A percentile compares a stretch with the other conserved stretches of the same genome.
Conservation (phyloP, 2,329 filamentous ascomycete species). For the Beauveria sp. region DNA sequence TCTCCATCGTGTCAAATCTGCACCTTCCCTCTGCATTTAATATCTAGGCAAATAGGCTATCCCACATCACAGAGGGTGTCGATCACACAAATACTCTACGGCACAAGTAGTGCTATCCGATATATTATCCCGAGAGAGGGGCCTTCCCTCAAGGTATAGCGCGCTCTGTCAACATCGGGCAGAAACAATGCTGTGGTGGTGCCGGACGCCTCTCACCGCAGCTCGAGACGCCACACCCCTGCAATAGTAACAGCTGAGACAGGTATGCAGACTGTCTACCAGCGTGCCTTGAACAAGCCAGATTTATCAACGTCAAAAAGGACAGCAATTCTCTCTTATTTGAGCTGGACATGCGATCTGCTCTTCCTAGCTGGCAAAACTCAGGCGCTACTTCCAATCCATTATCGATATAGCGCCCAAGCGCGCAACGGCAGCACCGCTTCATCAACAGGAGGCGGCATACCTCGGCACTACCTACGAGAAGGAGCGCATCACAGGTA, state of each 20-base stretch:
- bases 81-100: background rate
- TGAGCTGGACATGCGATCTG: background rate
- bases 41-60: background rate
- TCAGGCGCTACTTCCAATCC: background rate
- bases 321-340: background rate
- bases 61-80: background rate
- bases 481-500: conserved; percentile 1
- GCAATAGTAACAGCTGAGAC: conserved; percentile 5
- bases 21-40: background rate
- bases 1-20: background rate
- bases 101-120: background rate
- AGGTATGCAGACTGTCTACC: background rate
- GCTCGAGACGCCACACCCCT: conserved; percentile 8
- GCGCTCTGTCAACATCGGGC: background rate
- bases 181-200: background rate
- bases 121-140: too few relatives aligned
- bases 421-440: background rate
- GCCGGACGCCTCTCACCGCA: background rate
- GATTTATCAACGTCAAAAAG: background rate
- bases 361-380: background rate
- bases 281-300: background rate
- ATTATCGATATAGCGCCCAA: background rate
- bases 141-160: background rate
- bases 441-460: background rate
- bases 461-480: background rate